Conservation (phyloP, 768 basidiomycete genomes). For the Amanita polypyramis region DNA sequence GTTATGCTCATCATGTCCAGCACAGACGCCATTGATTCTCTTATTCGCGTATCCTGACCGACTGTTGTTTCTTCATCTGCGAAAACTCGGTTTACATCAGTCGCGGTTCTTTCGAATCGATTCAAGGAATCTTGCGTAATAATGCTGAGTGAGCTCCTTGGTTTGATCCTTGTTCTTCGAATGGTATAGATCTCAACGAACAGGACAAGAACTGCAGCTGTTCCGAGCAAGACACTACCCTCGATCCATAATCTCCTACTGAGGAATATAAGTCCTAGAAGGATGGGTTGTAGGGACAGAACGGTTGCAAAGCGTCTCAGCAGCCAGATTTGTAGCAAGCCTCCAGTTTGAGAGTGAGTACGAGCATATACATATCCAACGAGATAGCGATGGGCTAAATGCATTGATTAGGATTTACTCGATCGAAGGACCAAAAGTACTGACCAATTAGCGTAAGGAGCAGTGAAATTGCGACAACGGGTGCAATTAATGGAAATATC, state of each 20-base stretch:
- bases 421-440: conserved; percentile 13
- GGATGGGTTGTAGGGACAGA: conserved; percentile 60
- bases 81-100: conserved; percentile 23
- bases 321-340: conserved; percentile 66
- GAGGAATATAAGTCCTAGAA: conserved; percentile 65
- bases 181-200: conserved; percentile 52
- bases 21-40: conserved; percentile 73
- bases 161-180: conserved; percentile 38
- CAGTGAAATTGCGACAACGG: conserved; percentile 56
- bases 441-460: conserved; percentile 57
- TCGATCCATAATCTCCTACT: conserved; percentile 62
- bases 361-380: conserved; percentile 71
- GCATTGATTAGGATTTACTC: background rate
- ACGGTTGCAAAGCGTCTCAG: conserved; percentile 64
- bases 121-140: conserved; percentile 49
- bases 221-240: conserved; percentile 50
- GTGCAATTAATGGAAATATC: conserved; percentile 68
- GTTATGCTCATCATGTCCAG: conserved; percentile 80
- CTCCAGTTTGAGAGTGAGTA: conserved; percentile 66
- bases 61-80: conserved; percentile 38
- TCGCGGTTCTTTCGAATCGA: conserved; percentile 37
- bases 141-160: conserved; percentile 37
- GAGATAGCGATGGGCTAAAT: conserved; percentile 67
- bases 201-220: conserved; percentile 41
- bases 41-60: conserved; percentile 30